Evolutionary conservation across 2,329 filamentous ascomycete genomes (phyloP).

Genomic region (Lecanicillium sp.): DNA sequence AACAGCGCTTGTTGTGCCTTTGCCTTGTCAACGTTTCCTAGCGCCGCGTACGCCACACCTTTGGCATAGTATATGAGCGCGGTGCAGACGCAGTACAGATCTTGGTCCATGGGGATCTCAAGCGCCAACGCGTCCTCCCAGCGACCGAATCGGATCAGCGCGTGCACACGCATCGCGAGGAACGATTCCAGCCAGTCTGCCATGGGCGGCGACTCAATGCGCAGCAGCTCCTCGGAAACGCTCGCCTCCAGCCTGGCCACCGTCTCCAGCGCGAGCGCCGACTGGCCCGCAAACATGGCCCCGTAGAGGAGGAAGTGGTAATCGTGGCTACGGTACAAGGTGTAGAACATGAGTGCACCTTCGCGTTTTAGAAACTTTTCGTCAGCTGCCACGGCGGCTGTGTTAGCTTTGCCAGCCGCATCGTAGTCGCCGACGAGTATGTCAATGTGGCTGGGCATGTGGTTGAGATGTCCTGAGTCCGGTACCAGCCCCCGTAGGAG

Average conservation of each 20-base stretch:
- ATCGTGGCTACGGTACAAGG: conserved; percentile 68
- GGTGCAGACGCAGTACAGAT: conserved; percentile 63
- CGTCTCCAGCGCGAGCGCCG: conserved; percentile 54
- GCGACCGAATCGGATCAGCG: conserved; percentile 64
- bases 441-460: conserved; percentile 76
- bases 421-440: conserved; percentile 67
- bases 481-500: conserved; percentile 55
- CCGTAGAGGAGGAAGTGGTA: conserved; percentile 72
- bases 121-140: conserved; percentile 62
- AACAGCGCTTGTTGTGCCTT: conserved; percentile 47
- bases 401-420: conserved; percentile 60
- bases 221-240: conserved; percentile 57
- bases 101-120: conserved; percentile 47
- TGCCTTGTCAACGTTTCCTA: conserved; percentile 49
- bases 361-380: conserved; percentile 55
- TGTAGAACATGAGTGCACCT: conserved; percentile 67
- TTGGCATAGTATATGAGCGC: conserved; percentile 64
- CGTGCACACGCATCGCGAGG: conserved; percentile 60
- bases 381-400: conserved; percentile 60
- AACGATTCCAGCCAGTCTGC: conserved; percentile 74
- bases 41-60: conserved; percentile 59
- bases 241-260: conserved; percentile 52
- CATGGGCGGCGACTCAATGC: conserved; percentile 63
- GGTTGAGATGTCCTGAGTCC: conserved; percentile 60
- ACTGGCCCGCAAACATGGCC: conserved; percentile 70